Evolutionary conservation across 352 stramenopile genomes (phyloP), one percentile per base, ranked within the genome.

Genomic region (Phytopythium sindhum): DNA sequence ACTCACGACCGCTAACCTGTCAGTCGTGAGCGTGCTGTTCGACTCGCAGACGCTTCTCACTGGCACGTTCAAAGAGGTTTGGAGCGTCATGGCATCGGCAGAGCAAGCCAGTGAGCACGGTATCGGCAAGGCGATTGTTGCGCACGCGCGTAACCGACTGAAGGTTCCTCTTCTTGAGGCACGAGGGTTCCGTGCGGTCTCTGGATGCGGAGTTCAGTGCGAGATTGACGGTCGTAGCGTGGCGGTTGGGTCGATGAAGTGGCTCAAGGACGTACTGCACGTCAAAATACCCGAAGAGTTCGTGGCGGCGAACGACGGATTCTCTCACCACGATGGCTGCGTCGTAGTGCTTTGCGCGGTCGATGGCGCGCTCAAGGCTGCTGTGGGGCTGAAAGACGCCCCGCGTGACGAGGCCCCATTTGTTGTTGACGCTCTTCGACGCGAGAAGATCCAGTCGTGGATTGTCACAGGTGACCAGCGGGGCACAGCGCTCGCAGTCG

Each of bases 381-480:
- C 87, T 6, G 72, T 93, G 31, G 85, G 76, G 11, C 54, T 93
- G 5, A 72, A 72, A 19, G 80, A 91, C 67, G 62, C 71, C 14
- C 63, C 69, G n/a, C 79, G 81, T 24, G 63, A 72, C 0, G 84
- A 93, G 57, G 80, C 84, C 4, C 72, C 64, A 19, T 65, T 68
- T 50, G 78, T 90, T 23, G 70, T 92, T 7, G 74, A 87, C 24
- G 60, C 85, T 35, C 68, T 93, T 4, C 76, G 78, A 26, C 68
- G 63, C 35, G 70, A 78, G 9, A 75, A 70, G n/a, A 77, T 93
- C 57, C 78, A 91, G 58, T 67, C 82, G 21, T 91, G 80, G 78
- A 86, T 93, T 60, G 78, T 93, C 31, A 92, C 83, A 2, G 85
- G 83, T n/a, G 85, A 93, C 41, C 80, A 91, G 45, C 74, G 70